A percentile compares a stretch with the other conserved stretches of the same genome.
These are phyloP conservation scores for Russula brevipes DNA, from an alignment of 768 basidiomycete genomes.

Conservation along the genomic window DNA sequence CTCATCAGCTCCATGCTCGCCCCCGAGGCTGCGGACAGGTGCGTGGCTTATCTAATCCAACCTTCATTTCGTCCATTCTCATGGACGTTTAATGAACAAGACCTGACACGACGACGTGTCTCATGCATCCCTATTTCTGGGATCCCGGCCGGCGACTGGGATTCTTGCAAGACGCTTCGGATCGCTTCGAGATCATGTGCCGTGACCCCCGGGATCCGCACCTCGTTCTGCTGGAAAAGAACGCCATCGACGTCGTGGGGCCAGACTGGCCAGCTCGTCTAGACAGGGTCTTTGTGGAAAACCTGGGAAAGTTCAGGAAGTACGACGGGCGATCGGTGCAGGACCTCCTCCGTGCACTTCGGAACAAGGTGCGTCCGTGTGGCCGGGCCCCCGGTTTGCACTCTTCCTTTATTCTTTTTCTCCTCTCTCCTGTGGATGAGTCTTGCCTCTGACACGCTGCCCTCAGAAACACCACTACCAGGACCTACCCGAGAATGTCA, in stretches of 20 bases:
- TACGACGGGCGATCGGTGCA: conserved; percentile 90
- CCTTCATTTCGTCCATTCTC: background rate
- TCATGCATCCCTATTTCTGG: conserved; percentile 98
- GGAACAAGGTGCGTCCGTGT: conserved; percentile 75
- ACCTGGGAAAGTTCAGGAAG: conserved; percentile 94
- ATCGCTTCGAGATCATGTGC: conserved; percentile 97
- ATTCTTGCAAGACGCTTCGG: conserved; percentile 97
- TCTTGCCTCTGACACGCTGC: conserved; percentile 5
- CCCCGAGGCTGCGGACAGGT: conserved; percentile 72
- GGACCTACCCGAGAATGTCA: conserved; percentile 89
- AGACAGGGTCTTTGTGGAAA: conserved; percentile 88
- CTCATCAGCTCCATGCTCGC: conserved; percentile 76
- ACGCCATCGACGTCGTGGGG: conserved; percentile 69
- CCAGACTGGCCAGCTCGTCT: conserved; percentile 84
- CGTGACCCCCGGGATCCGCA: conserved; percentile 80
- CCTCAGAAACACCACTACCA: conserved; percentile 94
- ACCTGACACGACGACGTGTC: conserved; percentile 81
- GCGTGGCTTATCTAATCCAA: conserved; percentile 7
- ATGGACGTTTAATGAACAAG: conserved; percentile 36
- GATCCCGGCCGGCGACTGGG: conserved; percentile 74
- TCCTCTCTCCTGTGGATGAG: background rate
- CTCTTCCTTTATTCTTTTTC: background rate
- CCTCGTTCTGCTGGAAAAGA: conserved; percentile 68
- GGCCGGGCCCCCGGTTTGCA: background rate
- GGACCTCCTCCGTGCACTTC: conserved; percentile 84